These are phyloP conservation scores for Plasmopara viticola DNA, from an alignment of 352 stramenopile species.

Conservation along the genomic window DNA sequence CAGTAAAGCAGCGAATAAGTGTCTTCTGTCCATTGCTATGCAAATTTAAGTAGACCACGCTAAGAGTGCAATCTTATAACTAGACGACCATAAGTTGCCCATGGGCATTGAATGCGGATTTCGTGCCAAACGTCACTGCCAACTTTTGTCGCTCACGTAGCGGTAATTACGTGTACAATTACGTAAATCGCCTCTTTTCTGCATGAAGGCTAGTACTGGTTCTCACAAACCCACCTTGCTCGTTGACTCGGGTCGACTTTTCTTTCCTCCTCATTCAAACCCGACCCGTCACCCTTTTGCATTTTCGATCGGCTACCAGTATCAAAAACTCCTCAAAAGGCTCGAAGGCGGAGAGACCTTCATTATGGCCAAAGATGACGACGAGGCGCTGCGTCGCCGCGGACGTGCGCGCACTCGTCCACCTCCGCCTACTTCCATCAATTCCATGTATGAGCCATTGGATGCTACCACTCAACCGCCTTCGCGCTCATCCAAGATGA, in stretches of 20 bases:
- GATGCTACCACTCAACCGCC: constrained; percentile 5
- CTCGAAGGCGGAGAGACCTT: constrained; percentile 2
- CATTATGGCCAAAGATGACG: constrained; percentile 32
- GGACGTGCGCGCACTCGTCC: constrained; percentile 23
- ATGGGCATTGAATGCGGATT: no score
- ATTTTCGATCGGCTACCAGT: constrained; percentile 22
- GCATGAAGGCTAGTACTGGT: background rate
- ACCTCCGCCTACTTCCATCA: constrained; percentile 15
- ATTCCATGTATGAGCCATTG: constrained; percentile 17
- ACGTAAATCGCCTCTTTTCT: constrained; percentile 1
- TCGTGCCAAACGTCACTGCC: no score
- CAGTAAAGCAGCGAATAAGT: background rate
- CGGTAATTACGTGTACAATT: background rate
- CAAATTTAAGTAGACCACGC: no score
- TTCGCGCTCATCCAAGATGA: constrained; percentile 29
- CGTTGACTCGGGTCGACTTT: constrained; percentile 4
- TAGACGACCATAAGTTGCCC: no score
- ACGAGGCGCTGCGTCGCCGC: constrained; percentile 28
- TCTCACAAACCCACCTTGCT: constrained; percentile 3
- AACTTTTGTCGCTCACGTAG: no score
- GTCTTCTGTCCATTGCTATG: background rate
- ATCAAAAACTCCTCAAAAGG: constrained; percentile 26
- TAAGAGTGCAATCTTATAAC: background rate
- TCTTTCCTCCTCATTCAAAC: background rate
- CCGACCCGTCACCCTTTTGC: constrained; percentile 14